These are phyloP conservation scores for Inosperma sp. DNA, from an alignment of 768 basidiomycete species.

Conservation along the genomic window DNA sequence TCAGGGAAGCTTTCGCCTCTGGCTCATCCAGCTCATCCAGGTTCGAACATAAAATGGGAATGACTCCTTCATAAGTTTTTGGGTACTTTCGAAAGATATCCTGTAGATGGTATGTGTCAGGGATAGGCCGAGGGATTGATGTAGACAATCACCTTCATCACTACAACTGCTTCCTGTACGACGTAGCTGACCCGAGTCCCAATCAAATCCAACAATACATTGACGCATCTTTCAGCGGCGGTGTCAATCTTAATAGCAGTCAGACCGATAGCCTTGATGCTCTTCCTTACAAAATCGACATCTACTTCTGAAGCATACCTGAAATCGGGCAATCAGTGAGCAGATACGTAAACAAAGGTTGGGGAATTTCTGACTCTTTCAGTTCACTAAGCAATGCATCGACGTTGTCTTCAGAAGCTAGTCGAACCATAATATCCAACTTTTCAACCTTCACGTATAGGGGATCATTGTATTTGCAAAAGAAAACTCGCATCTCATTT, in stretches of 20 bases:
- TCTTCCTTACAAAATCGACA: constrained; percentile 94
- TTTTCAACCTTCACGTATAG: constrained; percentile 99
- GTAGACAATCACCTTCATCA: constrained; percentile 76
- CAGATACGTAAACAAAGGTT: neutral
- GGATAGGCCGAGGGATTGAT: neutral
- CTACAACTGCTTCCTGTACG: constrained; percentile 96
- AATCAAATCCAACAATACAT: constrained; percentile 90
- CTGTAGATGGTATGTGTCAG: constrained; percentile 35
- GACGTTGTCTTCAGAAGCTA: constrained; percentile 88
- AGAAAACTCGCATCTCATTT: constrained; percentile 98
- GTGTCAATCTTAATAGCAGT: constrained; percentile 93
- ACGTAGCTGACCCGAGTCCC: constrained; percentile 93
- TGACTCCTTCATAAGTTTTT: constrained; percentile 92
- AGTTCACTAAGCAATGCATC: constrained; percentile 93
- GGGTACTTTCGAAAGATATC: constrained; percentile 99
- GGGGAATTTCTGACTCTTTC: constrained; percentile 69
- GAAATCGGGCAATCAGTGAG: neutral
- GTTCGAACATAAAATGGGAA: constrained; percentile 90
- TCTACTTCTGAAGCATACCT: constrained; percentile 98
- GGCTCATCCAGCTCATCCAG: constrained; percentile 97
- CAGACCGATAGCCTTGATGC: constrained; percentile 95
- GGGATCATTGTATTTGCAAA: constrained; percentile 99
- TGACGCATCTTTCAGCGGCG: constrained; percentile 91
- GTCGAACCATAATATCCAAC: constrained; percentile 94
- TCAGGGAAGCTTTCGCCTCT: constrained; percentile 94